phyloP scores from a whole-genome alignment of 225 moss, liverwort and hornwort genomes.

The Antitrichia curtipendula region DNA sequence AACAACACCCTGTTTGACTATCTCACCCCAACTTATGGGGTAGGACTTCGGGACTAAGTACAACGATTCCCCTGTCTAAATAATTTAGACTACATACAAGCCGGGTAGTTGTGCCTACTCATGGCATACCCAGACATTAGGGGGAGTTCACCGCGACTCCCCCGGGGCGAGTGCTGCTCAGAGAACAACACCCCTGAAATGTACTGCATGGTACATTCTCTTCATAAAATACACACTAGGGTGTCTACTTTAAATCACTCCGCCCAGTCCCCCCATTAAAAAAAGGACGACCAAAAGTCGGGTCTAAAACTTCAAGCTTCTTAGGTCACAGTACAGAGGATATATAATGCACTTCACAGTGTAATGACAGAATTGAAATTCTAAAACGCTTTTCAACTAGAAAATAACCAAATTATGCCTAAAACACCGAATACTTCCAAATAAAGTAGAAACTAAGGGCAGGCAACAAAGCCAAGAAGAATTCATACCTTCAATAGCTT shows the following conservation, averaged over 20 bases:
- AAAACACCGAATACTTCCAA: background rate
- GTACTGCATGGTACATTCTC: background rate
- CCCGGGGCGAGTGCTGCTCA: no score
- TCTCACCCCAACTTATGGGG: background rate
- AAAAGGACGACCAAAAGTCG: background rate
- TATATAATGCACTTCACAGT: background rate
- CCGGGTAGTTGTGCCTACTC: background rate
- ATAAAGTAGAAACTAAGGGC: background rate
- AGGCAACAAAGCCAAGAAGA: background rate
- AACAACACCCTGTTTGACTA: no score
- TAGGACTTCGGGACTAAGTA: no score
- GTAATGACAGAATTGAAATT: no score
- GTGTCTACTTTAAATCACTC: background rate
- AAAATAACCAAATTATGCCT: background rate
- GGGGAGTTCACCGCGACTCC: background rate
- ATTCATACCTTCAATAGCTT: constrained; percentile 34
- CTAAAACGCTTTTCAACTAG: no score
- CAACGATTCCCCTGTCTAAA: background rate
- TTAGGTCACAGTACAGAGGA: background rate
- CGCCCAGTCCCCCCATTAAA: no score
- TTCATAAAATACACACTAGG: background rate
- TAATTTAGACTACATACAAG: background rate
- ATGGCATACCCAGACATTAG: background rate
- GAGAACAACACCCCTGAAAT: no score
- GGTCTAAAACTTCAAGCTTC: background rate